Base-by-base conservation (phyloP, 1,284 basidiomycete genomes). In the Ceratobasidium theobromae region DNA sequence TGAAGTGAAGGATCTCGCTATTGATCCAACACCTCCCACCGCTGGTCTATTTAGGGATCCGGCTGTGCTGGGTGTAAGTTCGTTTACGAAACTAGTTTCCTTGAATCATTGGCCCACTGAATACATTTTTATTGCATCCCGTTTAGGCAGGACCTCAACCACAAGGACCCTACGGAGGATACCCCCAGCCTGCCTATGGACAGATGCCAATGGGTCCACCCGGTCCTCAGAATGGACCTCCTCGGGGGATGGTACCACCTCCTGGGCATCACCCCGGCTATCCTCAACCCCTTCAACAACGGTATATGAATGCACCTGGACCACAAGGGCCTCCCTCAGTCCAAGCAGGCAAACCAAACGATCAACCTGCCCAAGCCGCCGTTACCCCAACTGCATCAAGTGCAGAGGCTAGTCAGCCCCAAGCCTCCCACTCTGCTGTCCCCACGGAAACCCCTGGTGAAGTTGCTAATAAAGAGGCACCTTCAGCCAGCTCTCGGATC, bases 1-100 rank as follows among this genome's bases (percentile, higher is more conserved):
- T 18, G 77, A 78, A 62, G 76, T 78, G 32, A 75, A 76, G 60
- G 76, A 77, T 68, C 72, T 78, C 40, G 74, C 73, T 52, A 75
- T 78, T 53, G 76, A 77, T 66, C 73, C 74, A 48, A 74, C 75
- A 2, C 72, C 72, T 21, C 74, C 74, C 68, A 32, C 69, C 69
- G 71, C 65, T 46, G 53, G 53, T 25, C 52, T 51, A 53, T 43
- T 72, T 27, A 41, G 48, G 25, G 66, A 70, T 38, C 70, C 70
- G 3, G 68, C 70, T 4, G 68, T 70, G 18, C 30, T 71, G 35
- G 67, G 68, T 25, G 69, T 71, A 54, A 57, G 69, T 67, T 43
- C 8, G 8, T 38, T 65, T 40, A 14, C n/a, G 18, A n/a, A 9
- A 1, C 40, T 33, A 32, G 16, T 33, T 28, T 11, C 28, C n/a